phyloP scores from a whole-genome alignment of 768 basidiomycete genomes.

The Suillus lakei region DNA sequence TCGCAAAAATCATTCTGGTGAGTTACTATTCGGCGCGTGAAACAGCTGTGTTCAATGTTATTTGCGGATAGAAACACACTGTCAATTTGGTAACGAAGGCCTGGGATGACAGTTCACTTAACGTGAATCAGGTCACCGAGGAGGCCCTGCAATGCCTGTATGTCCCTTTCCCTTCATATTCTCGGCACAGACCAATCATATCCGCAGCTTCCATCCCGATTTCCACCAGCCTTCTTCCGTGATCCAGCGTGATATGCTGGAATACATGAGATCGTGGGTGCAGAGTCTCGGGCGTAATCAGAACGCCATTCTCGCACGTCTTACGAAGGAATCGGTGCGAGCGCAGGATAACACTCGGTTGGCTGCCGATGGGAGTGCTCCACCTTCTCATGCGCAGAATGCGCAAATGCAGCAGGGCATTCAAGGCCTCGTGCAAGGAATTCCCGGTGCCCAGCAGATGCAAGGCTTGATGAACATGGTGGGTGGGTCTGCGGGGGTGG shows the following conservation, averaged over 20 bases:
- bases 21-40: slow-evolving; percentile 24
- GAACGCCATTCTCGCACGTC: slow-evolving; percentile 54
- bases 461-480: slow-evolving; percentile 42
- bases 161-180: slow-evolving; percentile 21
- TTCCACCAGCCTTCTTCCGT: slow-evolving; percentile 69
- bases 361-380: slow-evolving; percentile 53
- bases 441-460: slow-evolving; percentile 54
- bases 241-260: slow-evolving; percentile 79
- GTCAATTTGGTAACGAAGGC: slow-evolving; percentile 75
- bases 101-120: slow-evolving; percentile 75
- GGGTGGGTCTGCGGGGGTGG: slow-evolving; percentile 18
- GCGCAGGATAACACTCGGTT: slow-evolving; percentile 73
- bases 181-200: neutral
- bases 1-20: slow-evolving; percentile 74
- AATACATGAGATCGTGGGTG: slow-evolving; percentile 68
- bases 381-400: slow-evolving; percentile 55
- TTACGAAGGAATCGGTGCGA: slow-evolving; percentile 68
- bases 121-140: slow-evolving; percentile 60
- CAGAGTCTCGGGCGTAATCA: slow-evolving; percentile 52
- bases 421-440: slow-evolving; percentile 46
- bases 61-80: slow-evolving; percentile 52
- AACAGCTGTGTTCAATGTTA: neutral
- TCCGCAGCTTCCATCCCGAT: slow-evolving; percentile 78
- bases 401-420: slow-evolving; percentile 52
- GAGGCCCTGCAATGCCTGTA: slow-evolving; percentile 72